phyloP scores from a whole-genome alignment of 129 eudicot species.

The Flaveria robusta region DNA sequence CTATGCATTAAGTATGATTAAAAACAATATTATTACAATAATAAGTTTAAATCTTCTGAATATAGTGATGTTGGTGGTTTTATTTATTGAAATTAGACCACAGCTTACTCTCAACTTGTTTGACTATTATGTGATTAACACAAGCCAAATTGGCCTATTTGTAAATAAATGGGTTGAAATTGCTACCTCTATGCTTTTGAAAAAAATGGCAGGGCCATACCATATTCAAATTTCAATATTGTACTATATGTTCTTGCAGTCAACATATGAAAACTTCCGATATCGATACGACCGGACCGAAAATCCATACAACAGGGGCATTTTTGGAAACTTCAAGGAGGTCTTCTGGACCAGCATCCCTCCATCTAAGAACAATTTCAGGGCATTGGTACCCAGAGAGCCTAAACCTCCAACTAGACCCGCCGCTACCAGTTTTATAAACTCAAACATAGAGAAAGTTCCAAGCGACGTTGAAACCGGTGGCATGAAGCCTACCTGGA shows the following conservation, averaged over 20 bases:
- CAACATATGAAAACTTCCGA: conserved; percentile 76
- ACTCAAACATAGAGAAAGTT: conserved; percentile 43
- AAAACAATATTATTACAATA: not conserved
- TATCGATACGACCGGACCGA: conserved; percentile 55
- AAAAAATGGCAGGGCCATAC: not conserved
- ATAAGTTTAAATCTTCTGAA: not conserved
- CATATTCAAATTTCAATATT: not conserved
- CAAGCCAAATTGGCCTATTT: not conserved
- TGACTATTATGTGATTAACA: not conserved
- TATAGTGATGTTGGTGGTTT: not conserved
- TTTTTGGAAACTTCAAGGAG: conserved; percentile 56
- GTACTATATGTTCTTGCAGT: conserved; percentile 36
- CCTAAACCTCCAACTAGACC: conserved; percentile 40
- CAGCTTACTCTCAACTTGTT: not conserved
- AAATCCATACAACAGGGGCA: conserved; percentile 65
- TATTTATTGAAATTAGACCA: too few relatives aligned
- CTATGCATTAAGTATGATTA: not conserved
- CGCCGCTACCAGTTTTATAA: conserved; percentile 32
- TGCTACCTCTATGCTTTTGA: not conserved
- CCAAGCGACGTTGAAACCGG: conserved; percentile 49
- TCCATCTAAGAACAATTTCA: conserved; percentile 66
- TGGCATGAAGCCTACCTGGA: conserved; percentile 46
- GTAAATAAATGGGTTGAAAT: not conserved
- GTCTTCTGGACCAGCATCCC: conserved; percentile 62
- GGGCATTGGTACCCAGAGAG: conserved; percentile 54